A percentile compares a stretch with the other conserved stretches of the same genome.
phyloP scores from a whole-genome alignment of 78 protist species.

The Reticulomyxa filosa region DNA sequence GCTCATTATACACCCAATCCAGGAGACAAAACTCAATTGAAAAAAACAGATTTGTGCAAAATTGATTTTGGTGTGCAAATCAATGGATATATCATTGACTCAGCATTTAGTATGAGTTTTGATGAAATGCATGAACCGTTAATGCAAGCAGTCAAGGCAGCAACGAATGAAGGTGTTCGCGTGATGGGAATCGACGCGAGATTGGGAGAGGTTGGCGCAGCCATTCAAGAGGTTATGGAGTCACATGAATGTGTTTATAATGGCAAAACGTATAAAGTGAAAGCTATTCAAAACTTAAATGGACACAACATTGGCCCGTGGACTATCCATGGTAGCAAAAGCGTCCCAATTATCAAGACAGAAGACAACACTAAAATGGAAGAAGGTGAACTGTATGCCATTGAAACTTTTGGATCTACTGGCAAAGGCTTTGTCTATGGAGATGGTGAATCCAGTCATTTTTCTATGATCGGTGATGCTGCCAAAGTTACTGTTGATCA shows the following conservation, averaged over 20 bases:
- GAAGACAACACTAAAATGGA: conserved; percentile 48
- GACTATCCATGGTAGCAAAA: conserved; percentile 72
- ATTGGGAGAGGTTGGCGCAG: neutral
- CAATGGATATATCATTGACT: neutral
- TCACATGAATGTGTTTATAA: conserved; percentile 43
- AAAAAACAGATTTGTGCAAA: conserved; percentile 75
- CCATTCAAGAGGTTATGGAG: neutral
- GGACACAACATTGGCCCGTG: conserved; percentile 87
- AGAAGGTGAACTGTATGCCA: conserved; percentile 92
- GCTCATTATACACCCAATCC: conserved; percentile 96
- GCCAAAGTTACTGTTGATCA: neutral
- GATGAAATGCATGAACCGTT: neutral
- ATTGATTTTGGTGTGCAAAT: conserved; percentile 63
- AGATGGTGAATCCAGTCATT: conserved; percentile 76
- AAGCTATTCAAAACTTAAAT: conserved; percentile 67
- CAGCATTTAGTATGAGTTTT: neutral
- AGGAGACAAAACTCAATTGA: conserved; percentile 82
- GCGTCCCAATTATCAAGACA: conserved; percentile 83
- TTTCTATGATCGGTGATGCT: conserved; percentile 49
- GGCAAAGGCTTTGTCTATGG: conserved; percentile 61
- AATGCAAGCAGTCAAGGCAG: neutral
- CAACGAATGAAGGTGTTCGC: neutral
- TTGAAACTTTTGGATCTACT: conserved; percentile 96
- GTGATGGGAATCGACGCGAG: neutral
- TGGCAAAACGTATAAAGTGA: conserved; percentile 60